Evolutionary conservation across 2,329 filamentous ascomycete species (phyloP), one percentile per base, ranked within the genome.

Genomic region (Penicillium janthinellum): DNA sequence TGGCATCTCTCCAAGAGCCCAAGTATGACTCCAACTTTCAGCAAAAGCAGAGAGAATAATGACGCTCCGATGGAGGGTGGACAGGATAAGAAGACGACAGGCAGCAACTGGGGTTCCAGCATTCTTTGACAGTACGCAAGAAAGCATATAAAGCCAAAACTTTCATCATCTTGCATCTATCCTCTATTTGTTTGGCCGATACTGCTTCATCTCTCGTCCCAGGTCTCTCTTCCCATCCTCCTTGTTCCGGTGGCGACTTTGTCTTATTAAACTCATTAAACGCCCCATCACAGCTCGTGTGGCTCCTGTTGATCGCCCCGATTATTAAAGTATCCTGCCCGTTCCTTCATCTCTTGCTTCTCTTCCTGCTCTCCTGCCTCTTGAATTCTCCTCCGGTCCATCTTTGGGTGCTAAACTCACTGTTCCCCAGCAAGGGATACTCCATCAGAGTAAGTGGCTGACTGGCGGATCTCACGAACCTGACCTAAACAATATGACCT

Each of bases 401-500:
- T 31, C 31, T 31, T 31, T 31, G 6, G 4, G 14, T 31, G 28
- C n/a, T 49, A n/a, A n/a, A 17, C 20, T 31, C 25, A 41, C 41
- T 57, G 11, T 22, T 15, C 17, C 28, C 61, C 51, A 53, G 56
- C 57, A 62, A 64, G 62, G 62, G 62, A 64, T 59, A 62, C 50
- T 17, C 17, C 34, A 35, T 31, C 49, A 25, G 20, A 39, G 49
- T 52, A 52, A 52, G 49, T 52, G 49, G 49, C 49, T 52, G 37
- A 52, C 35, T 17, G 22, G 15, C 34, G 35, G 34, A 41, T 28
- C 49, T 28, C 49, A 41, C 25, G 22, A 52, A 39, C 49, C 35
- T 38, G 49, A 52, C 49, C 49, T 52, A 41, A 42, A 69, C 64
- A 69, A 69, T 69, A 69, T 69, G 65, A 63, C 67, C 67, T 69